Evolutionary conservation across 169 alveolate species (phyloP).

Genomic region (Plasmodium vivax): DNA sequence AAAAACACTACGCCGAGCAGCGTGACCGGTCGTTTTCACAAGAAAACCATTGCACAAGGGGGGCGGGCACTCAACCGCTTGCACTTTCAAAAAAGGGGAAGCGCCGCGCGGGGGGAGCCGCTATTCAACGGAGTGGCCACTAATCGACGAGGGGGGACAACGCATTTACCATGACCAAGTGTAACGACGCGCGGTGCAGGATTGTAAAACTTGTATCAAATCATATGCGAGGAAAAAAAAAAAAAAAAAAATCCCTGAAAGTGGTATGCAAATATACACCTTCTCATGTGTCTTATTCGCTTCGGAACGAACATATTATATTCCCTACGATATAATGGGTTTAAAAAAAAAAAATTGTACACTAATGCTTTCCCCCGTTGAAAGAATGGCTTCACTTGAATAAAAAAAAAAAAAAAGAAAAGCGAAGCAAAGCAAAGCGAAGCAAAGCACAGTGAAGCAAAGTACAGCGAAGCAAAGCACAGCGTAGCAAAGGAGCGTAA

Average conservation of each 20-base stretch:
- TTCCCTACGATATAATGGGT: not conserved
- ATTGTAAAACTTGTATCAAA: not conserved
- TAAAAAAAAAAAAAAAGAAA: not conserved
- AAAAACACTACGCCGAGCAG: not conserved
- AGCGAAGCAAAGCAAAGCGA: not conserved
- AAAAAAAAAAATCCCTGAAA: not conserved
- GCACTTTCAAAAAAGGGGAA: not conserved
- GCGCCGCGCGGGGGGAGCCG: not conserved
- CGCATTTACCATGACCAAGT: not conserved
- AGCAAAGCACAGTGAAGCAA: no score
- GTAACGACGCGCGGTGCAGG: not conserved
- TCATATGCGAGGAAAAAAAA: not conserved
- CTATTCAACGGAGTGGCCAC: not conserved
- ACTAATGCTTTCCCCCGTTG: slow-evolving; percentile 1
- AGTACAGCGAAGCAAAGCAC: no score
- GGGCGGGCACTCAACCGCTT: not conserved
- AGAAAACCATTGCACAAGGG: slow-evolving; percentile 37
- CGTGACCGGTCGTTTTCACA: slow-evolving; percentile 32
- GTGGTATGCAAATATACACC: not conserved
- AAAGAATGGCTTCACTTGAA: not conserved
- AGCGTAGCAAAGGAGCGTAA: not conserved
- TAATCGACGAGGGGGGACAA: not conserved
- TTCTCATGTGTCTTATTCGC: not conserved
- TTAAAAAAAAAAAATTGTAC: not conserved
- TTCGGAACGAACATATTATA: not conserved